phyloP scores from a whole-genome alignment of 257 asterid genomes.

The Gentiana dahurica region DNA sequence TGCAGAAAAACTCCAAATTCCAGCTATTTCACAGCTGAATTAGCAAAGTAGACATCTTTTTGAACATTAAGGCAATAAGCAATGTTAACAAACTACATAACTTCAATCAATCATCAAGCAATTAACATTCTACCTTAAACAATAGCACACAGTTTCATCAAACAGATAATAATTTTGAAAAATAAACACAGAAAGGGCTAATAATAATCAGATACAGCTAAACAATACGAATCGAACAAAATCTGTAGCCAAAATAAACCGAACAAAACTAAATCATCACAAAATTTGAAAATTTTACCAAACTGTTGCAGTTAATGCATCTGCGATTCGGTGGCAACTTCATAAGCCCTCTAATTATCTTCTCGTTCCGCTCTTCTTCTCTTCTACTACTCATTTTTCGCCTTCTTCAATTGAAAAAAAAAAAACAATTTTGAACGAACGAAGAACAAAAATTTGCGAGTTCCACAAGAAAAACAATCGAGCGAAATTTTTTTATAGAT shows the following conservation, averaged over 20 bases:
- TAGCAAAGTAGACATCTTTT: no score
- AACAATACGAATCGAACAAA: background rate
- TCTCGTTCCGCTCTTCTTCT: constrained; percentile 85
- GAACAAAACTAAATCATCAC: background rate
- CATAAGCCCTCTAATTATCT: constrained; percentile 87
- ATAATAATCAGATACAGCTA: background rate
- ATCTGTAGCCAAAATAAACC: background rate
- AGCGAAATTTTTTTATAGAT: no score
- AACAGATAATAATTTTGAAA: constrained; percentile 1
- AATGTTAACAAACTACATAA: background rate
- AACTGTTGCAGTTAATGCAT: constrained; percentile 91
- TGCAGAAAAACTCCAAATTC: no score
- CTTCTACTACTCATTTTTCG: constrained; percentile 57
- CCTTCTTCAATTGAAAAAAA: background rate
- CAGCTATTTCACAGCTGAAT: no score
- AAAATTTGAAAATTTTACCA: constrained; percentile 28
- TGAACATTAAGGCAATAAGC: background rate
- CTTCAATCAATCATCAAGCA: background rate
- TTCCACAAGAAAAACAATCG: no score
- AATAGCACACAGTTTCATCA: background rate
- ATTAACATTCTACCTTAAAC: background rate
- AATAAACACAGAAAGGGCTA: background rate
- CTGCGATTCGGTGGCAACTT: constrained; percentile 97
- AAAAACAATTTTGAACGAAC: no score
- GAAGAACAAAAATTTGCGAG: no score